Evolutionary conservation across 441 rosid genomes (phyloP).

Genomic region (Melastoma candidum): DNA sequence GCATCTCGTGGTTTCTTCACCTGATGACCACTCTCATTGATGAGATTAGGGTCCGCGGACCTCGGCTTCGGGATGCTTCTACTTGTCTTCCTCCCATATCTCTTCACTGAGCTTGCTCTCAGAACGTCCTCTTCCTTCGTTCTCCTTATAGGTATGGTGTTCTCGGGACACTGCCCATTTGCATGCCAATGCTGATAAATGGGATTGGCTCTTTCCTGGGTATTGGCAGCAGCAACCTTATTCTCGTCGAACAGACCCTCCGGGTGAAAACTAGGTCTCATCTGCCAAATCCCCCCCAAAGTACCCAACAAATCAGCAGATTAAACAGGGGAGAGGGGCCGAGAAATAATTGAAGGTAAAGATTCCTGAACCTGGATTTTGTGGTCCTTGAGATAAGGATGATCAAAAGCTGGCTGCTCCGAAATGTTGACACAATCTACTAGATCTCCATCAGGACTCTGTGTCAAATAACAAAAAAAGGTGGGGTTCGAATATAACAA

Average conservation of each 20-base stretch:
- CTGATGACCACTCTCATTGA: slow-evolving; percentile 85
- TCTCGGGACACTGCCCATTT: slow-evolving; percentile 66
- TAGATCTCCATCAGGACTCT: slow-evolving; percentile 96
- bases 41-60: slow-evolving; percentile 73
- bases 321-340: background rate
- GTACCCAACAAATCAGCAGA: background rate
- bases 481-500: background rate
- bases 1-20: slow-evolving; percentile 22
- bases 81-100: slow-evolving; percentile 83
- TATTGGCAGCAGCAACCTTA: slow-evolving; percentile 35
- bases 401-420: slow-evolving; percentile 94
- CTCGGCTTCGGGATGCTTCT: slow-evolving; percentile 68
- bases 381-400: slow-evolving; percentile 94
- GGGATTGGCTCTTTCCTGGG: slow-evolving; percentile 39
- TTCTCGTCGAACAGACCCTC: slow-evolving; percentile 74
- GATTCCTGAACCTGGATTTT: slow-evolving; percentile 65
- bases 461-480: slow-evolving; percentile 12
- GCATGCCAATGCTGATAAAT: slow-evolving; percentile 77
- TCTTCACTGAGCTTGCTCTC: slow-evolving; percentile 80
- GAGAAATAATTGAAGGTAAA: background rate
- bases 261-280: slow-evolving; percentile 78
- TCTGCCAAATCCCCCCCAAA: slow-evolving; percentile 26
- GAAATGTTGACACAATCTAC: slow-evolving; percentile 83
- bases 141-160: slow-evolving; percentile 82
- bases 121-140: slow-evolving; percentile 74